Evolutionary conservation across 768 basidiomycete species (phyloP), one percentile per base, ranked within the genome.

Genomic region (Termitomyces sp.): DNA sequence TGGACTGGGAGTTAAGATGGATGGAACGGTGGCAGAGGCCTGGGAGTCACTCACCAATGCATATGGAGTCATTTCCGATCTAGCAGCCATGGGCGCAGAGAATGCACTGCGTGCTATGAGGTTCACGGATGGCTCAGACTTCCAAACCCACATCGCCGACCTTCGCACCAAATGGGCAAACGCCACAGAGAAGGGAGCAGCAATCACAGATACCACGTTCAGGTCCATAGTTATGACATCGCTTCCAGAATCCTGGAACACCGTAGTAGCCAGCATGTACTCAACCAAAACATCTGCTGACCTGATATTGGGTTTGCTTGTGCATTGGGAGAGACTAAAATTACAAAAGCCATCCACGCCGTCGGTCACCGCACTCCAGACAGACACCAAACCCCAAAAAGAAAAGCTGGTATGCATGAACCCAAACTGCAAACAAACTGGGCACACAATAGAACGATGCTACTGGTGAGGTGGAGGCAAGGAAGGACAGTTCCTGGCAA

Each of bases 381-480:
- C 36, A 33, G 20, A 50, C 22, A 7, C 47, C 0, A 41, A 5
- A 15, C 24, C 9, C 18, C 8, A 29, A 2, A 44, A 24, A 2
- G 20, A 22, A 0, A 37, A 39, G 2, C 4, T 53, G 0, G 15
- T 55, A 3, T 59, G 58, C 37, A 46, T 5, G 0, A 59, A 59
- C 18, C 20, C 39, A 5, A 51, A 59, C 15, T 59, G 58, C 18
- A 28, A 20, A 29, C 13, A 5, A 3, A 56, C 29, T 15, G 53
- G 44, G 2, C 54, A 59, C 22, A 55, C 48, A 0, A 55, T 55
- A 5, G 24, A 59, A 1, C 31, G 29, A 12, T 59, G 58, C 16
- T 59, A 59, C 48, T 55, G 54, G 49, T 4, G 13, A 7, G 54
- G 53, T 8, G 26, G 54, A 12, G 36, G 57, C 9, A 58, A 58